phyloP scores from a whole-genome alignment of 768 basidiomycete species.

The Suillus spraguei region DNA sequence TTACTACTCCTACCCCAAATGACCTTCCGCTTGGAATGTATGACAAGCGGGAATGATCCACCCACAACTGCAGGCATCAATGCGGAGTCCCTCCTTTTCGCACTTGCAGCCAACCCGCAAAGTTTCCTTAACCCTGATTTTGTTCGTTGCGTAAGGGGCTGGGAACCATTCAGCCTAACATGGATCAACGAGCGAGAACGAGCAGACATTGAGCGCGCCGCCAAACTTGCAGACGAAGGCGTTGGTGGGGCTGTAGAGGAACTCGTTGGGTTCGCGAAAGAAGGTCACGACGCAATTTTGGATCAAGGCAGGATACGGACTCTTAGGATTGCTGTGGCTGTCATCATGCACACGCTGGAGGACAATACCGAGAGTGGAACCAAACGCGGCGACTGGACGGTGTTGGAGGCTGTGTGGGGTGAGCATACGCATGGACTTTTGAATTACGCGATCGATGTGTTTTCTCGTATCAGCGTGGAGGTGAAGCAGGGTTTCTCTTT shows the following conservation, averaged over 20 bases:
- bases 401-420: conserved; percentile 62
- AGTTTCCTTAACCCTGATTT: conserved; percentile 63
- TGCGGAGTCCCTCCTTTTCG: conserved; percentile 67
- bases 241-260: conserved; percentile 65
- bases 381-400: conserved; percentile 48
- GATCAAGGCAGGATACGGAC: conserved; percentile 56
- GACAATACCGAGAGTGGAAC: conserved; percentile 38
- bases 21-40: conserved; percentile 71
- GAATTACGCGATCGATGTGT: conserved; percentile 55
- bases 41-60: conserved; percentile 61
- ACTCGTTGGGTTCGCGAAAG: conserved; percentile 34
- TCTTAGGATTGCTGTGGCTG: conserved; percentile 63
- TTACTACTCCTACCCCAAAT: conserved; percentile 72
- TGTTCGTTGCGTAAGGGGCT: conserved; percentile 56
- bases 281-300: conserved; percentile 42
- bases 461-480: conserved; percentile 52
- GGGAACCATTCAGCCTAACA: conserved; percentile 62
- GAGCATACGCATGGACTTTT: conserved; percentile 60
- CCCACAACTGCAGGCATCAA: conserved; percentile 66
- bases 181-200: conserved; percentile 64
- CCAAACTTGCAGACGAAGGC: conserved; percentile 70
- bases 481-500: conserved; percentile 55
- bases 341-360: conserved; percentile 54
- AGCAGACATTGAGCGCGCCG: conserved; percentile 58
- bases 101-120: conserved; percentile 60